These are phyloP conservation scores for Ampelomyces quisqualis DNA, from an alignment of 2,329 filamentous ascomycete genomes.

Conservation along the genomic window DNA sequence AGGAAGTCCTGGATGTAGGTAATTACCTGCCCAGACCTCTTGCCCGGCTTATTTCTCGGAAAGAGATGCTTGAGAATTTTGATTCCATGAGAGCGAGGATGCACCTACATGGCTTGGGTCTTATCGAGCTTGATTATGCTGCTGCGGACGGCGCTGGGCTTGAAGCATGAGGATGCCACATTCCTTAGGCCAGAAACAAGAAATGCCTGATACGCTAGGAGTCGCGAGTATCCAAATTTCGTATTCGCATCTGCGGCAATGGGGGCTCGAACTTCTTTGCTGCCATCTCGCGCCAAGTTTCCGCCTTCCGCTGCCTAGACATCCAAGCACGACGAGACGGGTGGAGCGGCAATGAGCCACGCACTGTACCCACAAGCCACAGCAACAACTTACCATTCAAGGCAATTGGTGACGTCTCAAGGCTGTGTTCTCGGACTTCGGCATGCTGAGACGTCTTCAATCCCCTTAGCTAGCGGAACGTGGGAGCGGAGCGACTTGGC, in stretches of 20 bases:
- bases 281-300: constrained; percentile 5
- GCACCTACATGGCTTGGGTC: no score
- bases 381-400: neutral
- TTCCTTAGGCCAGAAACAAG: neutral
- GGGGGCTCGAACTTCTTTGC: neutral
- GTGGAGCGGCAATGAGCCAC: constrained; percentile 8
- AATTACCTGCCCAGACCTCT: no score
- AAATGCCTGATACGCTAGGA: neutral
- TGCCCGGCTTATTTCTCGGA: no score
- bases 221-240: neutral
- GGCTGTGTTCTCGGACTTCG: constrained; percentile 1
- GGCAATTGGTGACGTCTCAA: neutral
- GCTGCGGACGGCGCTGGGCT: neutral
- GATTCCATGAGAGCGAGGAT: no score
- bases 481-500: constrained; percentile 6
- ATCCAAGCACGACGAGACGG: constrained; percentile 7
- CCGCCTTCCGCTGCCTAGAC: constrained; percentile 9
- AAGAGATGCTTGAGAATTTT: no score
- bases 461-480: constrained; percentile 1
- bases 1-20: no score
- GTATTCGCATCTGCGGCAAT: neutral
- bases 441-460: constrained; percentile 2
- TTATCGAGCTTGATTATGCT: neutral
- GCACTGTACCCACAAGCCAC: constrained; percentile 5
- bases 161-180: neutral